These are phyloP conservation scores for Petunia hybrid DNA, from an alignment of 305 asterid species.

Conservation along the genomic window DNA sequence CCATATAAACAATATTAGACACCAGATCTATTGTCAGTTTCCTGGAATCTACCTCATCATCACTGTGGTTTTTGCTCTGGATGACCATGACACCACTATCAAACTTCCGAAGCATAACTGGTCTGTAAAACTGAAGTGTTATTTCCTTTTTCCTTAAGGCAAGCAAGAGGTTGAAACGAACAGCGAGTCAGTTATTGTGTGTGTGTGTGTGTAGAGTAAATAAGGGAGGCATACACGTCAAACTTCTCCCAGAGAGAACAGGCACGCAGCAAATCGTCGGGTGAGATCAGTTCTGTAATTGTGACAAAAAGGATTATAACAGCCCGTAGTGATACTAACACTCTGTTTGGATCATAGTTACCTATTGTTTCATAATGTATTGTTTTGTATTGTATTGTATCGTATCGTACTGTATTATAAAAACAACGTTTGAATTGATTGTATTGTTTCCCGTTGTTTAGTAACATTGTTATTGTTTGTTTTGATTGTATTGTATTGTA, in stretches of 20 bases:
- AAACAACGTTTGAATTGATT: too few species aligned
- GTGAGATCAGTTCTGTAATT: constrained; percentile 86
- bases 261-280: constrained; percentile 97
- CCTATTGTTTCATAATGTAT: too few species aligned
- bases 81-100: constrained; percentile 98
- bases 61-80: constrained; percentile 89
- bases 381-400: too few species aligned
- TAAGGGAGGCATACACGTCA: constrained; percentile 69
- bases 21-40: neutral
- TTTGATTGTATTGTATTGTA: too few species aligned
- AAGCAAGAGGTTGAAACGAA: neutral
- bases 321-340: constrained; percentile 29
- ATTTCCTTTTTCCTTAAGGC: neutral
- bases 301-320: neutral
- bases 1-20: neutral
- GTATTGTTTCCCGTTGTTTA: too few species aligned
- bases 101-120: constrained; percentile 91
- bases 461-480: too few species aligned
- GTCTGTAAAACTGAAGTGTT: constrained; percentile 51
- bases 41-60: constrained; percentile 69
- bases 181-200: neutral
- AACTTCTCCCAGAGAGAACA: constrained; percentile 95
- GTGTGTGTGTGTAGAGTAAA: constrained; percentile 22
- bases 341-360: too few species aligned
- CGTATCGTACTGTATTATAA: too few species aligned